Conservation (phyloP, 495 filamentous ascomycete species). For the Aspergillus hancockii region DNA sequence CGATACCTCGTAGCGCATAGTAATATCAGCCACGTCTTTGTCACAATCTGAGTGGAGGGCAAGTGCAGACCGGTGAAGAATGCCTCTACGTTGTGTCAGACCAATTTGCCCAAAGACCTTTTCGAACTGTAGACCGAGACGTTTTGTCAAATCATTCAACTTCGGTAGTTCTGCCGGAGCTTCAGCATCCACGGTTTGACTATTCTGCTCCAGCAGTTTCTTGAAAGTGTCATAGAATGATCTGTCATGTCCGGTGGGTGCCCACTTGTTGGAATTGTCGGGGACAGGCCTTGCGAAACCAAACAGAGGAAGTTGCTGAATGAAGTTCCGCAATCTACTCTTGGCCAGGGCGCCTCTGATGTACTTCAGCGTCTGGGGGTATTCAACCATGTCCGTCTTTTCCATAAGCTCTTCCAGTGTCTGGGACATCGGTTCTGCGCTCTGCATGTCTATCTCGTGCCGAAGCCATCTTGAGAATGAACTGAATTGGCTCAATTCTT, state of each 20-base stretch:
- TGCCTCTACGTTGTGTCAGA: constrained; percentile 55
- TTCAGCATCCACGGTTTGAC: constrained; percentile 24
- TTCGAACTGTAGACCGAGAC: constrained; percentile 54
- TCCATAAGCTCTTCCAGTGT: constrained; percentile 49
- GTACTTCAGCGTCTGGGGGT: constrained; percentile 51
- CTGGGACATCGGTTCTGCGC: constrained; percentile 45
- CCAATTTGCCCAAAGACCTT: constrained; percentile 59
- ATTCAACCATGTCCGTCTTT: constrained; percentile 46
- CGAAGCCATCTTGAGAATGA: constrained; percentile 85
- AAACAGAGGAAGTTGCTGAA: constrained; percentile 45
- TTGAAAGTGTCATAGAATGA: constrained; percentile 54
- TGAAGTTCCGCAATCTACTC: constrained; percentile 46
- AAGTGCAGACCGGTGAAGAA: constrained; percentile 54
- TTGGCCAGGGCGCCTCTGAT: constrained; percentile 53
- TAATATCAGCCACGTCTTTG: constrained; percentile 33
- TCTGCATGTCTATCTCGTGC: constrained; percentile 71
- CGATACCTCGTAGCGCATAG: constrained; percentile 39
- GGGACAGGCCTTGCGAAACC: constrained; percentile 32
- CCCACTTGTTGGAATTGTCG: constrained; percentile 34
- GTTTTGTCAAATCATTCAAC: constrained; percentile 52
- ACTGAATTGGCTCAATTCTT: constrained; percentile 76
- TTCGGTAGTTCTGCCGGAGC: constrained; percentile 43
- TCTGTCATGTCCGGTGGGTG: constrained; percentile 39
- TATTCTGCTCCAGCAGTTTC: constrained; percentile 36
- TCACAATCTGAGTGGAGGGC: constrained; percentile 46